Conservation (phyloP, 768 basidiomycete species). For the Agaricus subrufescens region DNA sequence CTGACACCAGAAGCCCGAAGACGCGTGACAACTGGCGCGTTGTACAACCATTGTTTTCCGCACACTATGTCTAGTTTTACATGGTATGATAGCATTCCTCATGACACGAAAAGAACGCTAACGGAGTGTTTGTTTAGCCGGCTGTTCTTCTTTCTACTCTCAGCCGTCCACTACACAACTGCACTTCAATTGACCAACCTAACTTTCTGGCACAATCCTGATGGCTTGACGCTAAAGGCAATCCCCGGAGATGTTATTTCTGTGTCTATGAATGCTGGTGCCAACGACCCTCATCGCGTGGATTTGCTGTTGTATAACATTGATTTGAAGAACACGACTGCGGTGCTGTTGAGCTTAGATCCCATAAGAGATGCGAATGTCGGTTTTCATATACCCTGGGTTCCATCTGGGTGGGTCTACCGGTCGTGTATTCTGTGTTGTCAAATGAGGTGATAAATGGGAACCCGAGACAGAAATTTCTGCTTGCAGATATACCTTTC, state of each 20-base stretch:
- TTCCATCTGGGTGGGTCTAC: constrained; percentile 1
- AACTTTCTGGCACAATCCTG: neutral
- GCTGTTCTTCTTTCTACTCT: too few species aligned
- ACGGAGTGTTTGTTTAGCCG: too few species aligned
- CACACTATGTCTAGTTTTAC: too few species aligned
- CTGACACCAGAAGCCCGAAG: too few species aligned
- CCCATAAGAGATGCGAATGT: neutral
- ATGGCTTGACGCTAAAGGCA: neutral
- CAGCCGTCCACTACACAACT: neutral
- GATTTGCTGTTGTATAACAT: constrained; percentile 3
- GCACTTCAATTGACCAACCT: neutral
- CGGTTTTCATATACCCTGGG: constrained; percentile 2
- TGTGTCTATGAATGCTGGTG: neutral
- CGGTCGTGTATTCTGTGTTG: too few species aligned
- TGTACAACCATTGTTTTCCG: too few species aligned
- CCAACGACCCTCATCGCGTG: neutral
- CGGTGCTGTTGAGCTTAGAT: neutral
- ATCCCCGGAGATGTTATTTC: neutral
- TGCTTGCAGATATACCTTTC: too few species aligned
- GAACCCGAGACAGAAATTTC: too few species aligned
- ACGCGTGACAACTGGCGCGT: too few species aligned
- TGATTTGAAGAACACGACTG: neutral
- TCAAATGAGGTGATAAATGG: too few species aligned
- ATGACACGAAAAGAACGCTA: too few species aligned
- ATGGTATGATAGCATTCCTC: too few species aligned